A percentile compares a stretch with the other conserved stretches of the same genome.
phyloP scores from a whole-genome alignment of 306 rosid species.

The Neltuma alba region DNA sequence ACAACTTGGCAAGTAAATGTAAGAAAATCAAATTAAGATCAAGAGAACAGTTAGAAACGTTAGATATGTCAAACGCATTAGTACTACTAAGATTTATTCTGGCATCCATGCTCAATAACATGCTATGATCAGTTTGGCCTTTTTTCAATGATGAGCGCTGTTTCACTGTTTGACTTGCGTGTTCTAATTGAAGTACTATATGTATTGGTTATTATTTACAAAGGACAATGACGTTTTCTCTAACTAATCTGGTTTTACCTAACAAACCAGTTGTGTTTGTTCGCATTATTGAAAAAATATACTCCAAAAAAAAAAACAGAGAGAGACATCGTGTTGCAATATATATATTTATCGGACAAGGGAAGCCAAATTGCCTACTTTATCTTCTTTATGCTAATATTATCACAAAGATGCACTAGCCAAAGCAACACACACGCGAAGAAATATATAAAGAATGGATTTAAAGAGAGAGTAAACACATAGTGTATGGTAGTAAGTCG shows the following conservation, averaged over 20 bases:
- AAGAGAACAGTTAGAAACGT: neutral
- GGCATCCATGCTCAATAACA: neutral
- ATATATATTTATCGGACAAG: neutral
- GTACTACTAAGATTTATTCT: too few species aligned
- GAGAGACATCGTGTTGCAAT: neutral
- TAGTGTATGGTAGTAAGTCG: neutral
- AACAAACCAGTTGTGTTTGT: slow-evolving; percentile 26
- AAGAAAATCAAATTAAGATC: neutral
- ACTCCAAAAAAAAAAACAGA: neutral
- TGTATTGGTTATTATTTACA: neutral
- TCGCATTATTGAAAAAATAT: slow-evolving; percentile 21
- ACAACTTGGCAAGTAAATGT: neutral
- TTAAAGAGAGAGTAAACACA: neutral
- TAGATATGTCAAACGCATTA: neutral
- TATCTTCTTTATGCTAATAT: neutral
- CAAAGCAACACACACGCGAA: neutral
- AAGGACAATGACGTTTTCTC: neutral
- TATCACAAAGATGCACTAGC: slow-evolving; percentile 12
- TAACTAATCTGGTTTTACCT: neutral
- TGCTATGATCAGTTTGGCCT: neutral
- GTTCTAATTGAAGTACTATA: neutral
- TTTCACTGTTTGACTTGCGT: neutral
- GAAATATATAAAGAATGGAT: neutral
- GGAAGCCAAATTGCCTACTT: neutral
- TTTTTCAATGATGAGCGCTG: neutral